These are phyloP conservation scores for Colletotrichum abscissum DNA, from an alignment of 2,329 filamentous ascomycete genomes.

Conservation along the genomic window DNA sequence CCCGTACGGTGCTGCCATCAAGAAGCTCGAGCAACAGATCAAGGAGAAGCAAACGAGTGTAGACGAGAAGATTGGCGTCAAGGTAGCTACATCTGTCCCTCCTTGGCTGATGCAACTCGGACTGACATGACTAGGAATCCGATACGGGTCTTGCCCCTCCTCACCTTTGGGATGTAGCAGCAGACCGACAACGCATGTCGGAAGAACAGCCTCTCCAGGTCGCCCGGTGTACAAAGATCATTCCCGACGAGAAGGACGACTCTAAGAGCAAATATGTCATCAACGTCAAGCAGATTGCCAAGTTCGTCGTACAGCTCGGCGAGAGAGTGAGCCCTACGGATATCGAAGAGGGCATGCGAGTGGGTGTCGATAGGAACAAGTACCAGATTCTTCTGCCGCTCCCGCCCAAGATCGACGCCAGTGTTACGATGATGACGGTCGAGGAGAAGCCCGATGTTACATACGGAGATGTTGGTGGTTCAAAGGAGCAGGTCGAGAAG, in stretches of 20 bases:
- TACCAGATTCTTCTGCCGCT: constrained; percentile 98
- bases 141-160: constrained; percentile 98
- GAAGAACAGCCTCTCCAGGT: constrained; percentile 99
- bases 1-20: constrained; percentile 91
- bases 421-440: constrained; percentile 99
- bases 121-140: constrained; percentile 75
- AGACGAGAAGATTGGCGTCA: constrained; percentile 97
- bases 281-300: constrained; percentile 99
- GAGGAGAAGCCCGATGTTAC: constrained; percentile 99
- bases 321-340: constrained; percentile 97
- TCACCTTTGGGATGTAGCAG: constrained; percentile 98
- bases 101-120: constrained; percentile 12
- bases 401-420: constrained; percentile 98
- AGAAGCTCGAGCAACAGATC: constrained; percentile 99
- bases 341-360: constrained; percentile 99
- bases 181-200: constrained; percentile 97
- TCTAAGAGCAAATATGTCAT: constrained; percentile 99
- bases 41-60: constrained; percentile 99
- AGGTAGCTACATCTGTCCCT: constrained; percentile 58
- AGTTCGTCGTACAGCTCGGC: constrained; percentile 97
- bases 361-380: constrained; percentile 98
- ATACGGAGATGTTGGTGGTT: constrained; percentile 97
- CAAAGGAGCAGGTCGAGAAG: constrained; percentile 99
- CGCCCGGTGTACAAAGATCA: constrained; percentile 98
- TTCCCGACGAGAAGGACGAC: constrained; percentile 93